These are phyloP conservation scores for Trichocomaceae sp. DNA, from an alignment of 2,329 filamentous ascomycete species.

Conservation along the genomic window DNA sequence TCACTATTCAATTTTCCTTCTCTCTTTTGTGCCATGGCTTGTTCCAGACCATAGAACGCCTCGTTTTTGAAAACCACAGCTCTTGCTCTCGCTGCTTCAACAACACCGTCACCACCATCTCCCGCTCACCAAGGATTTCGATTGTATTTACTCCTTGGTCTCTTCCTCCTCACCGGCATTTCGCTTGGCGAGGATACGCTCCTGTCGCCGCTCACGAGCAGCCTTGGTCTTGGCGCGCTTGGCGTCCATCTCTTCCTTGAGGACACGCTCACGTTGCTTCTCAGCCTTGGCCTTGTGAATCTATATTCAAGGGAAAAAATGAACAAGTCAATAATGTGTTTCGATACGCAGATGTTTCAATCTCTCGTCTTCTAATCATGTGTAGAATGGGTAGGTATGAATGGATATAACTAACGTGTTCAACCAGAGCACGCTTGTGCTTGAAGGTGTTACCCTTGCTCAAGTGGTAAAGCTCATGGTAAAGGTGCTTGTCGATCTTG, in stretches of 20 bases:
- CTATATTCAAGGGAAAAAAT: conserved; percentile 50
- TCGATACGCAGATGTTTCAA: background rate
- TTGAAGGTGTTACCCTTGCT: conserved; percentile 99
- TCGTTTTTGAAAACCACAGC: background rate
- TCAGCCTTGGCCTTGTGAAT: conserved; percentile 99
- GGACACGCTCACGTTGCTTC: conserved; percentile 88
- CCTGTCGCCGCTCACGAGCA: conserved; percentile 94
- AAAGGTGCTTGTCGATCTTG: conserved; percentile 99
- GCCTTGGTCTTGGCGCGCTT: conserved; percentile 99
- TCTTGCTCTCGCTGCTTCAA: background rate
- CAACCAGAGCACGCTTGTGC: conserved; percentile 99
- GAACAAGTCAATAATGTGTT: conserved; percentile 3
- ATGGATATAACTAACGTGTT: conserved; percentile 73
- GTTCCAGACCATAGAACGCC: background rate
- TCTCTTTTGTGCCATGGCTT: background rate
- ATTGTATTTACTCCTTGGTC: conserved; percentile 34
- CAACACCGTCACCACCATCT: background rate
- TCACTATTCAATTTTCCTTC: background rate
- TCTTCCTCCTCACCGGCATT: conserved; percentile 65
- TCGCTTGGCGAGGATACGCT: conserved; percentile 87
- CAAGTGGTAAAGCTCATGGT: conserved; percentile 99
- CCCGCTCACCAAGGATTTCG: background rate
- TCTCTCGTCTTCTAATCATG: background rate
- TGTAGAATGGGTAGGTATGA: background rate
- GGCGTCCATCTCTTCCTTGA: conserved; percentile 99